Conservation (phyloP, 202 grass and related monocot species). For the Eragrostis tef region DNA sequence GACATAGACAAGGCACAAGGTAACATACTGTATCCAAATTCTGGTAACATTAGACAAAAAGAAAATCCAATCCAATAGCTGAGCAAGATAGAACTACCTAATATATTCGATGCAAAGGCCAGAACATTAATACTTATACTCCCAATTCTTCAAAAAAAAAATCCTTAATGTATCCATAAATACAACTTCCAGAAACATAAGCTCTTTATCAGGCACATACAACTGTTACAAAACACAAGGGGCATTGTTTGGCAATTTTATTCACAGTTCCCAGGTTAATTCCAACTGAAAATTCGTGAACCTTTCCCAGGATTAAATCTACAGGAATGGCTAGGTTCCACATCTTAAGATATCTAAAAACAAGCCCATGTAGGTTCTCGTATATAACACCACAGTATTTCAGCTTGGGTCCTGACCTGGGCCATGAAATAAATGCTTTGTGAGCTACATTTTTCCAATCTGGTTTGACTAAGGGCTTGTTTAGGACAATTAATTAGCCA, state of each 20-base stretch:
- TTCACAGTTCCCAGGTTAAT: background rate
- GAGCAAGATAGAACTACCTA: background rate
- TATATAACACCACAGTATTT: slow-evolving; percentile 21
- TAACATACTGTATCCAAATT: background rate
- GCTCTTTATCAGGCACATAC: background rate
- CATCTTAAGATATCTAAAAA: slow-evolving; percentile 7
- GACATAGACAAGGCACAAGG: background rate
- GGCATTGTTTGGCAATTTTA: background rate
- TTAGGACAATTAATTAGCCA: background rate
- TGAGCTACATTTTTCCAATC: background rate
- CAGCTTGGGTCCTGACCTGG: background rate
- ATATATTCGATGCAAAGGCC: background rate
- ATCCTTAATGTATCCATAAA: background rate
- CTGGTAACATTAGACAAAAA: background rate
- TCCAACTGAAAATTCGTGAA: slow-evolving; percentile 5
- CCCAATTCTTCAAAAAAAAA: no score
- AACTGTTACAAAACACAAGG: slow-evolving; percentile 16
- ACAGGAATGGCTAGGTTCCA: background rate
- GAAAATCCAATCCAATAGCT: background rate
- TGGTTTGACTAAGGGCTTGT: background rate
- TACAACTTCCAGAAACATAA: background rate
- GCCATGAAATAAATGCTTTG: background rate
- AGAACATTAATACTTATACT: no score
- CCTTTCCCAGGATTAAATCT: background rate
- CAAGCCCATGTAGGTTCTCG: background rate